Base-by-base conservation (phyloP, 192 early-diverging fungal species). In the Coemansia guatemalensis region DNA sequence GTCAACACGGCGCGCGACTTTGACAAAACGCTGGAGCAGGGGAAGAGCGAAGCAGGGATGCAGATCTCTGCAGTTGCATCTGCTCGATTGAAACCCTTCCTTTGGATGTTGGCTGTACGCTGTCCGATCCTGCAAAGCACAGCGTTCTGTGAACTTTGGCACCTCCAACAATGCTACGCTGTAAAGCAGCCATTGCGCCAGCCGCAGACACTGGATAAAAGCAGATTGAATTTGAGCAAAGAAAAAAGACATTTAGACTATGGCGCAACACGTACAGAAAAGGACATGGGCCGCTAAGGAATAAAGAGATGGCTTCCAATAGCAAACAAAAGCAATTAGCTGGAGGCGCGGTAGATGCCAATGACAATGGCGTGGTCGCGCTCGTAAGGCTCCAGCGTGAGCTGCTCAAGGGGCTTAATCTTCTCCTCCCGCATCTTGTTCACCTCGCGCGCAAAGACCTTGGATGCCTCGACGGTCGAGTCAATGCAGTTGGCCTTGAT, bases 401-500 rank as follows among this genome's bases (percentile, higher is more conserved):
- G 82, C 81, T 96, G 94, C 83, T 98, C 97, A 74, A 92, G 87
- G 51, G 95, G 95, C 86, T 91, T 88, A 64, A 95, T 87, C 79
- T 89, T 86, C 76, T 90, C 90, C 64, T 89, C 86, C 74, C 88
- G 86, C 64, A 93, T 84, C 86, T 98, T 98, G 83, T 95, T 91
- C 58, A 99, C 93, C 83, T 99, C 96, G 63, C 88, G 82, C 23
- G 97, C 97, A 82, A 99, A 99, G 33, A 98, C 97, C 48, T 90
- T 94, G 51, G 91, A 86, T 27, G 97, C 94, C 73, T 91, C 93
- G 26, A 95, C 94, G 17, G 95, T 99, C n/a, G 95, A 97, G 84
- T 99, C 97, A 81, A 99, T 99, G 85, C 95, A 99, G 86, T 96
- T 96, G 58, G 96, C 97, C 87, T 99, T 99, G 88, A 99, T 96